Evolutionary conservation across 2,329 filamentous ascomycete genomes (phyloP), one percentile per base, ranked within the genome.

Genomic region (Beauveria australis): DNA sequence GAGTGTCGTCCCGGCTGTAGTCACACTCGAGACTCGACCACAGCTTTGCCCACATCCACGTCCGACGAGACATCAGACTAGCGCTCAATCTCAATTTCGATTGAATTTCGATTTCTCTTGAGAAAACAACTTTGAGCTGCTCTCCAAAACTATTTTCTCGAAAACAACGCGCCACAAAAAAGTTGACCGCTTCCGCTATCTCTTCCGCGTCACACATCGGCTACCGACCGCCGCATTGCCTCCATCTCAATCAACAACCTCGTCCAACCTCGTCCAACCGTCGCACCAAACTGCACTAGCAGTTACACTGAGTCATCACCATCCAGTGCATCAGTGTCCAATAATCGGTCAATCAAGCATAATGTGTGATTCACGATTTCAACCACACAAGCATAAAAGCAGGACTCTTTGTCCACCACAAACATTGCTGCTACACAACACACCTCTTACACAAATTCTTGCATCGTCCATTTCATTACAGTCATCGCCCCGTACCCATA

Each of bases 181-280:
- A 37, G 26, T 47, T 56, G 41, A 56, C 54, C 54, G 44, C 44
- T 49, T 16, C 6, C 18, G 44, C 19, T 16, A 7, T 19, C 44
- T 18, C 24, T 33, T 28, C n/a, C 44, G n/a, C 19, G 54, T 57
- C 28, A 49, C 54, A 57, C 54, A 22, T 16, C 30, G 54, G 44
- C 30, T 28, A 19, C 44, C 44, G 12, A 49, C 54, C 28, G 28
- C 54, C 44, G 22, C 44, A 49, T 14, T 37, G 9, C n/a, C n/a
- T 3, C 4, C 22, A 14, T 54, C 52, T n/a, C 12, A n/a, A 37
- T 16, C 12, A 14, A 16, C 22, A 53, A 33, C 33, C n/a, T 26
- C 12, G 19, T 26, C 37, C 22, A 53, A 33, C 33, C n/a, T 26
- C 12, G 19, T 26, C 37, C 28, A 28, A 33, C 14, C 47, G 8